Percentiles rank a stretch among this genome's conserved stretches.
Evolutionary conservation across 2,329 filamentous ascomycete genomes (phyloP).

Genomic region (Fusarium sp.): DNA sequence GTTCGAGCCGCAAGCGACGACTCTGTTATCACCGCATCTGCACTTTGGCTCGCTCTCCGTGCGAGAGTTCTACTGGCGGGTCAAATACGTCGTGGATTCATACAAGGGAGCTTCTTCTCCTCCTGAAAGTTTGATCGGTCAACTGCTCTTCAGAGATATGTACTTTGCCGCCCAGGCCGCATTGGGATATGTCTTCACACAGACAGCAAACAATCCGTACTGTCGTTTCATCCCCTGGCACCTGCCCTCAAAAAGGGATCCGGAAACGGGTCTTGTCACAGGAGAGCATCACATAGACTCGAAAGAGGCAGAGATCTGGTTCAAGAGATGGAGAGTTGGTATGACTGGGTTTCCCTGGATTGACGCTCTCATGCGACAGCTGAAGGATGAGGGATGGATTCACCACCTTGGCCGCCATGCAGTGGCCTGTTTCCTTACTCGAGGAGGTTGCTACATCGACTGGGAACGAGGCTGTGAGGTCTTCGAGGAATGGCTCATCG

Average conservation of each 20-base stretch:
- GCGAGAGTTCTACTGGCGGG: conserved; percentile 79
- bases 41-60: conserved; percentile 81
- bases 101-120: conserved; percentile 70
- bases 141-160: conserved; percentile 84
- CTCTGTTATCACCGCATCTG: conserved; percentile 77
- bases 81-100: conserved; percentile 69
- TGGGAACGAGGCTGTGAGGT: conserved; percentile 85
- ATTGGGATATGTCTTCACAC: conserved; percentile 72
- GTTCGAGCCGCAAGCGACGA: conserved; percentile 79
- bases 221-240: conserved; percentile 86
- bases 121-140: conserved; percentile 77
- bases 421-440: conserved; percentile 84
- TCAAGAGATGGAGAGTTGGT: conserved; percentile 76
- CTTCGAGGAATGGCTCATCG: conserved; percentile 80
- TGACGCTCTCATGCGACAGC: conserved; percentile 82
- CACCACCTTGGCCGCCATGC: conserved; percentile 82
- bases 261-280: conserved; percentile 61
- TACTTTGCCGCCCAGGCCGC: conserved; percentile 82
- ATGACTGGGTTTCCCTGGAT: conserved; percentile 84
- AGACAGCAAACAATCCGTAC: conserved; percentile 73
- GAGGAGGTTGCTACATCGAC: conserved; percentile 81
- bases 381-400: conserved; percentile 80
- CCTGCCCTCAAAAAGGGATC: conserved; percentile 70
- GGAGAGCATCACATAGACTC: conserved; percentile 74
- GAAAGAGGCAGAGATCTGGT: conserved; percentile 71